Evolutionary conservation across 2,329 filamentous ascomycete species (phyloP), one percentile per base, ranked within the genome.

Genomic region (Colletotrichum noveboracense): DNA sequence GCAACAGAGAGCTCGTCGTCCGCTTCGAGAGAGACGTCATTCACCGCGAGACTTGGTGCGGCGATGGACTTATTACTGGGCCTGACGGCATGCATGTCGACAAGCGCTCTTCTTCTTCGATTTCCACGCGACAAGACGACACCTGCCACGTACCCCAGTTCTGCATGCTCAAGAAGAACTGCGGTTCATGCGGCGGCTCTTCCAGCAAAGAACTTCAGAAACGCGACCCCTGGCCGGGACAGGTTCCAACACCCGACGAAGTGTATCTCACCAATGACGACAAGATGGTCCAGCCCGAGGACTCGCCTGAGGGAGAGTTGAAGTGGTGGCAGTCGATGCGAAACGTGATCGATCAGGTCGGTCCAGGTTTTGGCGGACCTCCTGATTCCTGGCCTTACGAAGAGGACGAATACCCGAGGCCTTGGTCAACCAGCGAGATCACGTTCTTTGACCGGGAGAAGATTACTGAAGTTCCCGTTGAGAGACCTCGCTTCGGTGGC

Each of bases 11-110:
- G 26, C 67, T 79, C 13, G 38, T 71, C 5, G 64, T 78, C 14
- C 71, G 76, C 21, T 77, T 70, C 36, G 64, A 78, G 55, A 68
- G 72, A 28, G 43, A 77, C 26, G 18, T 72, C 10, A 65, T 80
- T 77, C 89, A 87, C 12, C 36, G 67, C 0, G 61, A 67, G 14
- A 55, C 26, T 2, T 79, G 78, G 78, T 79, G 78, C 16, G 48
- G 66, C 4, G 69, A 56, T 12, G 66, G 60, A 43, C 69, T 32
- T 6, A n/a, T 21, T 1, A 26, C 16, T 5, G 26, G 13, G 1
- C 13, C 24, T 30, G 55, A 30, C 9, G 14, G 16, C 14, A 24
- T 13, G 43, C 43, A 24, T 21, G 43, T 52, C n/a, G n/a, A 21
- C 10, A 52, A 52, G 43, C 43, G n/a, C n/a, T 52, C 43, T 13